Conservation (phyloP, 2,329 filamentous ascomycete species). For the Pseudogymnoascus sp. region DNA sequence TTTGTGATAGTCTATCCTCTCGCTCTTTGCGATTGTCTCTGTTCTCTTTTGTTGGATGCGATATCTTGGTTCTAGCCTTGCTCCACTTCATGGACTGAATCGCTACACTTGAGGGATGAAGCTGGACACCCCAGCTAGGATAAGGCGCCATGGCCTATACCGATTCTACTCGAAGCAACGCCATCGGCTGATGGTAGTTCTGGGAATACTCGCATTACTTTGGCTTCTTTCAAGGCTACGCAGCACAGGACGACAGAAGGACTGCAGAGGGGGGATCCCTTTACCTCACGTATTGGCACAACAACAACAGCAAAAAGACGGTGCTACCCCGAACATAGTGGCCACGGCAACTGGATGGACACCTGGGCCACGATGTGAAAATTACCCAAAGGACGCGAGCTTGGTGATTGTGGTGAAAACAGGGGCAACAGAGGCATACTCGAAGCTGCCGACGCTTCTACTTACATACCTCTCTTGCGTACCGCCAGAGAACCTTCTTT, state of each 20-base stretch:
- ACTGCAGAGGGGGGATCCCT: background rate
- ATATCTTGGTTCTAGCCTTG: background rate
- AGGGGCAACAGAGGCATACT: conserved; percentile 45
- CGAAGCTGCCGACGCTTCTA: conserved; percentile 46
- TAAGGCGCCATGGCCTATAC: background rate
- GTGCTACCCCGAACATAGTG: background rate
- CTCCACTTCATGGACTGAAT: background rate
- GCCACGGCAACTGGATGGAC: background rate
- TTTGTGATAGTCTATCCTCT: background rate
- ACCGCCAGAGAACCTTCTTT: conserved; percentile 39
- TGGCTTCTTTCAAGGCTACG: background rate
- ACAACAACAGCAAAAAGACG: background rate
- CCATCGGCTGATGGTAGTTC: background rate
- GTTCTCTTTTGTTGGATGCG: background rate
- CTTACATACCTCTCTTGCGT: conserved; percentile 44
- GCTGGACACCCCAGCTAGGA: background rate
- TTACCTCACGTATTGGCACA: background rate
- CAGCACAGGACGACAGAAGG: background rate
- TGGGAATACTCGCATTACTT: background rate
- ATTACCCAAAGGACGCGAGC: conserved; percentile 38
- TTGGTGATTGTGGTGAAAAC: conserved; percentile 49
- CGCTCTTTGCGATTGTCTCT: background rate
- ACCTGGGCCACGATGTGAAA: conserved; percentile 25
- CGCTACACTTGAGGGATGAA: background rate
- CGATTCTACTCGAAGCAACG: background rate